Percentiles rank a stretch among this genome's conserved stretches.
Conservation (phyloP, 1,139 yeast species). For the Hanseniaspora uvarum region DNA sequence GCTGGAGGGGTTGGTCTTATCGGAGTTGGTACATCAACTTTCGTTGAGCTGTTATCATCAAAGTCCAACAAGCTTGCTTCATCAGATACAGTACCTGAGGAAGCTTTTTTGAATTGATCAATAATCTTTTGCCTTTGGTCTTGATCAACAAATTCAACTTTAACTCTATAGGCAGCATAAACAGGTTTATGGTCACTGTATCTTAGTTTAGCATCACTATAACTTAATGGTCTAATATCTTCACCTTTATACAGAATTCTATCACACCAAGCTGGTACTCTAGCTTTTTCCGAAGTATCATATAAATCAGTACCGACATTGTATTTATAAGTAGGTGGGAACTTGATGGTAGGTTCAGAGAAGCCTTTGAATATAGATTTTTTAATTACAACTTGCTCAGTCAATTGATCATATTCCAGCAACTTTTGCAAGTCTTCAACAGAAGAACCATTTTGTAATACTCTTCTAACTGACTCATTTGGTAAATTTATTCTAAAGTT, state of each 20-base stretch:
- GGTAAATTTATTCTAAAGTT: slow-evolving; percentile 69
- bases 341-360: slow-evolving; percentile 63
- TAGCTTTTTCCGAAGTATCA: slow-evolving; percentile 80
- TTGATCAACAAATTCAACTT: slow-evolving; percentile 56
- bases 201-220: slow-evolving; percentile 48
- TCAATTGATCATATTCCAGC: slow-evolving; percentile 66
- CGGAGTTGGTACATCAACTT: not conserved
- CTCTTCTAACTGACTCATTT: slow-evolving; percentile 53
- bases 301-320: slow-evolving; percentile 70
- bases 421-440: slow-evolving; percentile 43
- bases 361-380: slow-evolving; percentile 67
- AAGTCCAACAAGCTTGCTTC: slow-evolving; percentile 13
- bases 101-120: slow-evolving; percentile 38
- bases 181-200: slow-evolving; percentile 91
- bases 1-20: slow-evolving; percentile 16
- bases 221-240: slow-evolving; percentile 46
- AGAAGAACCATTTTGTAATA: slow-evolving; percentile 23
- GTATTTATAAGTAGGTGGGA: slow-evolving; percentile 85
- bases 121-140: slow-evolving; percentile 41
- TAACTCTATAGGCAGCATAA: slow-evolving; percentile 59
- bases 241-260: slow-evolving; percentile 58
- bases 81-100: slow-evolving; percentile 20
- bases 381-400: slow-evolving; percentile 51
- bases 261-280: slow-evolving; percentile 97
- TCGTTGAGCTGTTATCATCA: not conserved